A percentile compares a stretch with the other conserved stretches of the same genome.
Evolutionary conservation across 352 stramenopile species (phyloP).

Genomic region (Elongisporangium prolatum): DNA sequence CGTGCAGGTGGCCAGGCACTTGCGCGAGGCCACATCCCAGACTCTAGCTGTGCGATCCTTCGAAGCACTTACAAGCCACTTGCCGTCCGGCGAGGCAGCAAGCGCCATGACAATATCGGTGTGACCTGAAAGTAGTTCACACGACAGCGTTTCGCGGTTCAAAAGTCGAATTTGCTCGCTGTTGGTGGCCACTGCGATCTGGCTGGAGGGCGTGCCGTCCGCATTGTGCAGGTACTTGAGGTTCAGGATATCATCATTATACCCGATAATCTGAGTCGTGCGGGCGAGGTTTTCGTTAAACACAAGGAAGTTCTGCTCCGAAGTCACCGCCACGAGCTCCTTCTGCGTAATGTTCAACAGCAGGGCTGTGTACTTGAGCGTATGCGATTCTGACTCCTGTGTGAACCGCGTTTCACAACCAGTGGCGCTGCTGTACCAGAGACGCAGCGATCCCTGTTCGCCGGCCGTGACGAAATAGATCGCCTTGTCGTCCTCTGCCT

Average conservation of each 20-base stretch:
- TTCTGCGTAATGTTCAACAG: slow-evolving; percentile 45
- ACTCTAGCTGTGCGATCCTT: slow-evolving; percentile 93
- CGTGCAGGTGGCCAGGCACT: slow-evolving; percentile 85
- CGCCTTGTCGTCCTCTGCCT: slow-evolving; percentile 41
- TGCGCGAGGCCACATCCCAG: slow-evolving; percentile 78
- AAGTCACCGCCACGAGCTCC: slow-evolving; percentile 74
- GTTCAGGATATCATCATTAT: slow-evolving; percentile 98
- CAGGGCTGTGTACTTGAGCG: slow-evolving; percentile 49
- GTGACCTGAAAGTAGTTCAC: slow-evolving; percentile 95
- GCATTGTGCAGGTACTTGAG: slow-evolving; percentile 90
- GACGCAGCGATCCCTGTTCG: slow-evolving; percentile 85
- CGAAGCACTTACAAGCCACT: slow-evolving; percentile 91
- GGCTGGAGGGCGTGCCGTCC: slow-evolving; percentile 43
- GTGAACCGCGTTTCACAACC: slow-evolving; percentile 42
- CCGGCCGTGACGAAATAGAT: slow-evolving; percentile 92
- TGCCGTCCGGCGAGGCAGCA: slow-evolving; percentile 83
- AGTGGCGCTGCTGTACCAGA: slow-evolving; percentile 47
- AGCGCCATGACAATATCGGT: slow-evolving; percentile 96
- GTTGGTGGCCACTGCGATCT: slow-evolving; percentile 96
- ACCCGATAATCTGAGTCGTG: slow-evolving; percentile 84
- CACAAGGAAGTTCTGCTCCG: slow-evolving; percentile 86
- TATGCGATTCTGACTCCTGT: slow-evolving; percentile 37
- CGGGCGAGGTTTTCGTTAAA: slow-evolving; percentile 67
- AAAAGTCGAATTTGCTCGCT: slow-evolving; percentile 94
- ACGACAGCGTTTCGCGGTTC: slow-evolving; percentile 89